A percentile compares a stretch with the other conserved stretches of the same genome.
Evolutionary conservation across 495 filamentous ascomycete genomes (phyloP).

Genomic region (Parathielavia hyrcaniae): DNA sequence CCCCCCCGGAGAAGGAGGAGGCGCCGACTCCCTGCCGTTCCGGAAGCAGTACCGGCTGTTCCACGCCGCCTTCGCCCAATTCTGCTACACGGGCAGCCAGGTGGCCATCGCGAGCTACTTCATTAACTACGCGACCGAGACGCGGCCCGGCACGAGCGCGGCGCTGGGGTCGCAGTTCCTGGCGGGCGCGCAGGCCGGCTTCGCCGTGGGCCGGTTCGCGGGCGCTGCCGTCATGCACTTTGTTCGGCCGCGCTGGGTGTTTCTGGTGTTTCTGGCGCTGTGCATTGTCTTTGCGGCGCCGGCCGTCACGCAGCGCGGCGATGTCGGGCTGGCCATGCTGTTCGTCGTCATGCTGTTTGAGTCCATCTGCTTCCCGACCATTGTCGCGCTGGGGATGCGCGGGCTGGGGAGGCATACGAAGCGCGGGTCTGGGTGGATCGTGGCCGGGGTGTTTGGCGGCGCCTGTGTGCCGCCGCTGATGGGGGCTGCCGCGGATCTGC

Average conservation of each 20-base stretch:
- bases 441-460: slow-evolving; percentile 59
- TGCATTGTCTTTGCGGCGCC: slow-evolving; percentile 56
- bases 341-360: slow-evolving; percentile 67
- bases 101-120: slow-evolving; percentile 53
- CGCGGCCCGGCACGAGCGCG: slow-evolving; percentile 18
- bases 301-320: slow-evolving; percentile 47
- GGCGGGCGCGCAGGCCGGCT: slow-evolving; percentile 60
- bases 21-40: slow-evolving; percentile 44
- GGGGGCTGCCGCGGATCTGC: slow-evolving; percentile 49
- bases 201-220: slow-evolving; percentile 60
- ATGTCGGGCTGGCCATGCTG: slow-evolving; percentile 52
- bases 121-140: slow-evolving; percentile 38
- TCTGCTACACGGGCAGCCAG: slow-evolving; percentile 66
- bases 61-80: slow-evolving; percentile 59
- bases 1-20: slow-evolving; percentile 28
- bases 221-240: slow-evolving; percentile 47
- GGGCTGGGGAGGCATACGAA: slow-evolving; percentile 67
- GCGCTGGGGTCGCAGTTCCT: slow-evolving; percentile 46
- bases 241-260: slow-evolving; percentile 48
- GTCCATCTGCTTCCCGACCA: slow-evolving; percentile 63
- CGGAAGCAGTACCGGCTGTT: slow-evolving; percentile 61
- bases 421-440: slow-evolving; percentile 58
- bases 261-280: slow-evolving; percentile 43
- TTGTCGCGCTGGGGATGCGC: slow-evolving; percentile 61
- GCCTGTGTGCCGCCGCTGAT: slow-evolving; percentile 59